Evolutionary conservation across 495 filamentous ascomycete species (phyloP).

Genomic region (Neurospora sp.): DNA sequence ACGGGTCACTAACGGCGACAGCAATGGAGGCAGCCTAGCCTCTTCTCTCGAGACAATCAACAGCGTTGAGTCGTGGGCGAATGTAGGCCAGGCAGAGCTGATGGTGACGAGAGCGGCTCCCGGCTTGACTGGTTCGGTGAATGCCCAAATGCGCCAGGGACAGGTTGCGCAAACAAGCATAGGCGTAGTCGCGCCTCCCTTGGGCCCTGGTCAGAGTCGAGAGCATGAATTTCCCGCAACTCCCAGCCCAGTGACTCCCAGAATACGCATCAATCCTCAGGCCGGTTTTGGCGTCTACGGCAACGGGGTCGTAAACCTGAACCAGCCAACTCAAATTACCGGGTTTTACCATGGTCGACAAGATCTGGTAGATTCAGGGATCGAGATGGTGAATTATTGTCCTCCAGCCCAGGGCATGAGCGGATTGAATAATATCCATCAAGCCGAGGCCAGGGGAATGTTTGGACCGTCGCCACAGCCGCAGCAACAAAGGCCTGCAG

Average conservation of each 20-base stretch:
- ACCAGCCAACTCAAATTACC: not conserved
- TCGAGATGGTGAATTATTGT: not conserved
- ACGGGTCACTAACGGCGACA: not conserved
- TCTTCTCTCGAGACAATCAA: constrained; percentile 5
- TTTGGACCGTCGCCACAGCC: not conserved
- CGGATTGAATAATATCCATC: not conserved
- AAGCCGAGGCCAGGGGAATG: not conserved
- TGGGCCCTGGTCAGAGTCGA: not conserved
- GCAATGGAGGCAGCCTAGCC: constrained; percentile 4
- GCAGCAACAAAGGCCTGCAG: not conserved
- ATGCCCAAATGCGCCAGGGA: not conserved
- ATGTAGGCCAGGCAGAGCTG: not conserved
- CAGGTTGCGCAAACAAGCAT: not conserved
- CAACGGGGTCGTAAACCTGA: not conserved
- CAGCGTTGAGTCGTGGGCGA: constrained; percentile 4
- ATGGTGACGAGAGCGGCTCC: not conserved
- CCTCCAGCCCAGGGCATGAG: not conserved
- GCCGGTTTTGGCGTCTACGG: not conserved
- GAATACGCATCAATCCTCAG: not conserved
- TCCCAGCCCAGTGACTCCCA: not conserved
- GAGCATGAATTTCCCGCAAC: not conserved
- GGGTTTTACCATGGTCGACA: not conserved
- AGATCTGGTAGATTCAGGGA: not conserved
- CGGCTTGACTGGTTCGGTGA: not conserved
- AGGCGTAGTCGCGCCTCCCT: not conserved